These are phyloP conservation scores for Kuraishia piskuri DNA, from an alignment of 805 yeast species.

Conservation along the genomic window DNA sequence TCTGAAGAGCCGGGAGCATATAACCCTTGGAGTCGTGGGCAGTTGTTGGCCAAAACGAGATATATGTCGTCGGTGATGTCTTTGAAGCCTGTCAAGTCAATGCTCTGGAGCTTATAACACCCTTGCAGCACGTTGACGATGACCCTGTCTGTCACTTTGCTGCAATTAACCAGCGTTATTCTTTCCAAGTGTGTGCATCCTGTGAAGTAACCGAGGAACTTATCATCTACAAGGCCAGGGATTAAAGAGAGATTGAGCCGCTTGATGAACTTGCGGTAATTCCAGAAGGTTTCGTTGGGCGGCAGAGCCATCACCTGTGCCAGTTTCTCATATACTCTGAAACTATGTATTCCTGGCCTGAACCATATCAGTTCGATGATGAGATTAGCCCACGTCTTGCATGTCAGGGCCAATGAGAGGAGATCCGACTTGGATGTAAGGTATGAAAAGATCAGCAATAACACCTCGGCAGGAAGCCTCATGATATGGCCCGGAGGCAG, in stretches of 20 bases:
- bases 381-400: slow-evolving; percentile 72
- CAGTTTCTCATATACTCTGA: slow-evolving; percentile 41
- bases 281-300: slow-evolving; percentile 45
- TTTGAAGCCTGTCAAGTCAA: slow-evolving; percentile 77
- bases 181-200: slow-evolving; percentile 78
- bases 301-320: slow-evolving; percentile 46
- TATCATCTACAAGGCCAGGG: slow-evolving; percentile 58
- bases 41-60: slow-evolving; percentile 54
- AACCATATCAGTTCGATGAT: slow-evolving; percentile 81
- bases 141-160: slow-evolving; percentile 50
- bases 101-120: slow-evolving; percentile 69
- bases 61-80: slow-evolving; percentile 66
- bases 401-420: slow-evolving; percentile 58
- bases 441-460: slow-evolving; percentile 58
- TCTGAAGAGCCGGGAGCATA: slow-evolving; percentile 78
- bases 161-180: slow-evolving; percentile 76
- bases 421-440: slow-evolving; percentile 52
- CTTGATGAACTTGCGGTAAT: slow-evolving; percentile 61
- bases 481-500: slow-evolving; percentile 18
- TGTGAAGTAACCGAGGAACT: slow-evolving; percentile 46
- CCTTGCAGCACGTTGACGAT: slow-evolving; percentile 52
- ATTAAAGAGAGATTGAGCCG: slow-evolving; percentile 75
- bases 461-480: slow-evolving; percentile 49
- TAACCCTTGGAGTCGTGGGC: slow-evolving; percentile 77
- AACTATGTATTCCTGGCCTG: slow-evolving; percentile 63